A percentile compares a stretch with the other conserved stretches of the same genome.
Conservation (phyloP, 2,329 filamentous ascomycete species). For the Fusarium staphyleae region DNA sequence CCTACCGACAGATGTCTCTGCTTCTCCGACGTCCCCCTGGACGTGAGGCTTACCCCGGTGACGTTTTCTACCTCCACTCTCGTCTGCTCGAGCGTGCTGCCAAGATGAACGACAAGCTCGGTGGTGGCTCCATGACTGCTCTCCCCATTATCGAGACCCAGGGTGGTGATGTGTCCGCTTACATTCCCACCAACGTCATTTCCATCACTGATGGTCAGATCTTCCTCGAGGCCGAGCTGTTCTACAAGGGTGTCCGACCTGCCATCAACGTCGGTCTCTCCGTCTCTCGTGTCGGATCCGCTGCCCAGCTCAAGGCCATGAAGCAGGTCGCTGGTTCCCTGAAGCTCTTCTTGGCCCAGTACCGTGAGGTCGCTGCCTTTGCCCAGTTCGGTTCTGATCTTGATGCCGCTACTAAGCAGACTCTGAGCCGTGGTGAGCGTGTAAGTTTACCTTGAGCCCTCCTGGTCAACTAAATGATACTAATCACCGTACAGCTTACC, state of each 20-base stretch:
- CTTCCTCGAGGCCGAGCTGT: slow-evolving; percentile 98
- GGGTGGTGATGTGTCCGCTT: slow-evolving; percentile 99
- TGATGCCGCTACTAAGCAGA: slow-evolving; percentile 99
- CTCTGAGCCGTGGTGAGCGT: slow-evolving; percentile 96
- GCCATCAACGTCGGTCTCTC: slow-evolving; percentile 99
- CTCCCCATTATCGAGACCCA: slow-evolving; percentile 99
- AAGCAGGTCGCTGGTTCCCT: slow-evolving; percentile 99
- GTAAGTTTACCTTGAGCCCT: slow-evolving; percentile 60
- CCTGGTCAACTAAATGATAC: slow-evolving; percentile 7
- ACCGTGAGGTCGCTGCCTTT: slow-evolving; percentile 99
- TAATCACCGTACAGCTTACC: slow-evolving; percentile 67
- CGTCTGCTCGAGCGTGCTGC: slow-evolving; percentile 98
- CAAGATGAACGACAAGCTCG: slow-evolving; percentile 97
- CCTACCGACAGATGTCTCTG: slow-evolving; percentile 98
- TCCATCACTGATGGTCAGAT: slow-evolving; percentile 99
- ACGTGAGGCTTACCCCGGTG: slow-evolving; percentile 99
- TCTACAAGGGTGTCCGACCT: slow-evolving; percentile 99
- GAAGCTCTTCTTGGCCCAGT: slow-evolving; percentile 99
- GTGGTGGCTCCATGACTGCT: slow-evolving; percentile 95
- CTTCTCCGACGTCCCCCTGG: slow-evolving; percentile 96
- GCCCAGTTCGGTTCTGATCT: slow-evolving; percentile 99
- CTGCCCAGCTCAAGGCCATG: slow-evolving; percentile 99
- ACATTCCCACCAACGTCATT: slow-evolving; percentile 99
- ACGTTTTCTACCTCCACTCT: slow-evolving; percentile 99
- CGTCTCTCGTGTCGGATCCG: slow-evolving; percentile 99